A percentile compares a stretch with the other conserved stretches of the same genome.
Conservation (phyloP, 2,329 filamentous ascomycete genomes). For the Cordyceps cicadae region DNA sequence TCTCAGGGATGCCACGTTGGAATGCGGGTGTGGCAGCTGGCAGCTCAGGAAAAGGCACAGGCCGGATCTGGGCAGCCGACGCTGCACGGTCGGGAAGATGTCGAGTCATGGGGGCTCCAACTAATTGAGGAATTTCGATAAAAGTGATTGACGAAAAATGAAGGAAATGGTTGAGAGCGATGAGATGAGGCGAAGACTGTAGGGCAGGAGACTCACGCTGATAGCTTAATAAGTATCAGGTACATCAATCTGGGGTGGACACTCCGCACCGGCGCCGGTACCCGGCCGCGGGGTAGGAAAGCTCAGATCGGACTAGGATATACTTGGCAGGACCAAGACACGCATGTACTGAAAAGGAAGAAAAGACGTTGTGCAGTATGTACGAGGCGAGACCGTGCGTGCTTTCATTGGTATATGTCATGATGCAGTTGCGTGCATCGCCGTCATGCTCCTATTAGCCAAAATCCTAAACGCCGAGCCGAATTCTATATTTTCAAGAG, state of each 20-base stretch:
- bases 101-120: neutral
- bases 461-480: neutral
- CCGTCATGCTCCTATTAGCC: neutral
- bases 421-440: neutral
- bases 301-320: neutral
- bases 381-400: neutral
- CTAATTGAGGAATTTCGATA: neutral
- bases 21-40: neutral
- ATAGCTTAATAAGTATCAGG: neutral
- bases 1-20: conserved; percentile 9
- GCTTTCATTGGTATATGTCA: neutral
- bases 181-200: neutral
- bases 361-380: neutral
- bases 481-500: neutral
- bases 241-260: neutral
- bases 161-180: neutral
- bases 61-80: neutral
- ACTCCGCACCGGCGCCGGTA: conserved; percentile 7
- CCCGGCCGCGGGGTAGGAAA: conserved; percentile 1
- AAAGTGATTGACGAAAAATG: neutral
- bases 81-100: neutral
- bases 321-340: neutral
- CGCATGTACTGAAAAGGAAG: neutral
- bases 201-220: neutral
- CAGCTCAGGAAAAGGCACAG: too few relatives aligned